Evolutionary conservation across 345 rosid species (phyloP).

Genomic region (Turnera subulata): DNA sequence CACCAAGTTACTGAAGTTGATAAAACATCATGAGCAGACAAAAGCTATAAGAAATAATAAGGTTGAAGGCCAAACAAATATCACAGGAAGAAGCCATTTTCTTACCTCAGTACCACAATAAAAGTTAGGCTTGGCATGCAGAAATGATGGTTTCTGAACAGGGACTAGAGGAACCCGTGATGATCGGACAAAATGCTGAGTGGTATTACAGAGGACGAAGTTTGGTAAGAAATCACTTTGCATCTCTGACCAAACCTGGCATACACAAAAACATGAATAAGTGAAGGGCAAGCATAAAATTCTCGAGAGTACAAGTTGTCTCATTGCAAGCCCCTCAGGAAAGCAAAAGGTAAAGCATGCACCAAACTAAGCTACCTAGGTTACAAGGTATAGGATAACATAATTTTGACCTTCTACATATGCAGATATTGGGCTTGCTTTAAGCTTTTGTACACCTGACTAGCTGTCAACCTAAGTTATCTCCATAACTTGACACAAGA

Average conservation of each 20-base stretch:
- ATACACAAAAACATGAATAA: conserved; percentile 11
- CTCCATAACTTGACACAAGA: too few species aligned
- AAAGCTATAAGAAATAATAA: background rate
- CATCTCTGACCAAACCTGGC: conserved; percentile 98
- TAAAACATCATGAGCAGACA: background rate
- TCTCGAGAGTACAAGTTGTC: background rate
- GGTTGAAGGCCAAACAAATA: conserved; percentile 4
- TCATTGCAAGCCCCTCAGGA: too few species aligned
- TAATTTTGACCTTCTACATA: too few species aligned
- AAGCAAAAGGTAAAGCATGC: too few species aligned
- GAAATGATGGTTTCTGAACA: conserved; percentile 90
- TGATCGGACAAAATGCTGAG: conserved; percentile 89
- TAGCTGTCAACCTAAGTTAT: too few species aligned
- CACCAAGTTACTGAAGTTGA: too few species aligned
- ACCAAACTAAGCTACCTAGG: too few species aligned
- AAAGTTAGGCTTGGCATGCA: conserved; percentile 85
- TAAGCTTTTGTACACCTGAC: too few species aligned
- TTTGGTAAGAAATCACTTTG: conserved; percentile 94
- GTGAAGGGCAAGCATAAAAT: background rate
- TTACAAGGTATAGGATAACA: too few species aligned
- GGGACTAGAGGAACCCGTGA: conserved; percentile 64
- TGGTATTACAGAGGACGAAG: conserved; percentile 94
- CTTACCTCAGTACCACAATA: conserved; percentile 93
- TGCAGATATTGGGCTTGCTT: too few species aligned
- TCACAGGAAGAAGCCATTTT: conserved; percentile 7